Evolutionary conservation across 345 rosid genomes (phyloP).

Genomic region (Populus tremula): DNA sequence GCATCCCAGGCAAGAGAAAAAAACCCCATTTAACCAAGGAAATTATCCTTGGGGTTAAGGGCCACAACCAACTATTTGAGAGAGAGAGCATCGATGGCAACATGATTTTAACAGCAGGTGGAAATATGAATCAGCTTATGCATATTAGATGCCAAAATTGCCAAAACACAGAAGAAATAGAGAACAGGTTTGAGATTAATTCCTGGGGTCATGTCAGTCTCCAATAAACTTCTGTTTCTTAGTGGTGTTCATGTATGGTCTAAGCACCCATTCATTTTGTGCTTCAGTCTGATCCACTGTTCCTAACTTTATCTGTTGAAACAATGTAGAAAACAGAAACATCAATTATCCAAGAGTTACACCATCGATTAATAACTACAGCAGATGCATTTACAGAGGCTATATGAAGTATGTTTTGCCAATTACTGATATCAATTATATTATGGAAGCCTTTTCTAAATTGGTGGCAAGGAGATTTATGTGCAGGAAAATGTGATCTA

Average conservation of each 20-base stretch:
- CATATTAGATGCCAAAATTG: neutral
- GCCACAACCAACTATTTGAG: neutral
- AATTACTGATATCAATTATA: neutral
- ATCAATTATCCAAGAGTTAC: neutral
- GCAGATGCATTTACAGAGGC: neutral
- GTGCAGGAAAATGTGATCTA: neutral
- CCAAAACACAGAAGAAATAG: neutral
- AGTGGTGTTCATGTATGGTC: constrained; percentile 85
- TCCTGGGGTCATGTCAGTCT: constrained; percentile 34
- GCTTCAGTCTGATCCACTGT: constrained; percentile 87
- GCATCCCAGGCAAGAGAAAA: too few relatives aligned
- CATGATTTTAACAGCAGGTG: neutral
- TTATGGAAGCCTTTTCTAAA: neutral
- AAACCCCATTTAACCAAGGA: too few relatives aligned
- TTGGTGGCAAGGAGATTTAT: neutral
- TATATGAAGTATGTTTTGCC: neutral
- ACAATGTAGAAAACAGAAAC: neutral
- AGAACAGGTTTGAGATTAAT: neutral
- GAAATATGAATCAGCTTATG: neutral
- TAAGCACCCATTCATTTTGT: constrained; percentile 67
- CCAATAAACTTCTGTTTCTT: constrained; percentile 65
- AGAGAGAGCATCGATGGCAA: neutral
- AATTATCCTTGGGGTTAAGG: neutral
- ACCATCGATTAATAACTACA: neutral
- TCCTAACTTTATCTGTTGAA: constrained; percentile 71